Conservation (phyloP, 1,284 basidiomycete species). For the Amylostereum areolatum region DNA sequence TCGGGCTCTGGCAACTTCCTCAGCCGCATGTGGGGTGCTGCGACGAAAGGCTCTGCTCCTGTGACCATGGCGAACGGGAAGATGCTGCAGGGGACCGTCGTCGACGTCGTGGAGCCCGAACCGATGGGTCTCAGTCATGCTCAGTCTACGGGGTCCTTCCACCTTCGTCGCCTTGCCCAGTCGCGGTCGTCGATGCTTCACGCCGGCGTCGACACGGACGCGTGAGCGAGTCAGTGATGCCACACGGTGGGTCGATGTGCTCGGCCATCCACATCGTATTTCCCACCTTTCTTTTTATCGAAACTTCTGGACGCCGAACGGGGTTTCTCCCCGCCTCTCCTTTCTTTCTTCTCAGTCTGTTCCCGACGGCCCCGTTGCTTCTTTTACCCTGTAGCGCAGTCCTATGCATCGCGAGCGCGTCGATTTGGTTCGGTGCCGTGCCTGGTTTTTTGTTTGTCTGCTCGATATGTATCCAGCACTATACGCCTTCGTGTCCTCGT, state of each 20-base stretch:
- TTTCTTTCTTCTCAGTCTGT: not conserved
- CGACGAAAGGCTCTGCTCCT: conserved; percentile 32
- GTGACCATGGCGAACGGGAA: conserved; percentile 27
- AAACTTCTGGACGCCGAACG: no score
- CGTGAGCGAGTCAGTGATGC: not conserved
- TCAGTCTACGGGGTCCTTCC: conserved; percentile 9
- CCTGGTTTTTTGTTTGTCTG: no score
- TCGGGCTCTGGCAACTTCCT: conserved; percentile 43
- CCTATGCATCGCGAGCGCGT: not conserved
- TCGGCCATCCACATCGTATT: conserved; percentile 1
- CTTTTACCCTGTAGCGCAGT: not conserved
- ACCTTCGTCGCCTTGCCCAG: conserved; percentile 27
- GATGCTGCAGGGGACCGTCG: conserved; percentile 20
- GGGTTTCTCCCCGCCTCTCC: not conserved
- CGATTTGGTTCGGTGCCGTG: no score
- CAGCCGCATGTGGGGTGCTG: conserved; percentile 61
- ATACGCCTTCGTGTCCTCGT: no score
- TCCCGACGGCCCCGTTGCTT: not conserved
- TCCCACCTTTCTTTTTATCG: no score
- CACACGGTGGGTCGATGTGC: not conserved
- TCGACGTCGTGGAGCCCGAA: conserved; percentile 29
- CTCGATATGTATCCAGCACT: no score
- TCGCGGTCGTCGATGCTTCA: conserved; percentile 41
- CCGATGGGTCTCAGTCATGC: conserved; percentile 22
- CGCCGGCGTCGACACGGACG: conserved; percentile 4